A percentile compares a stretch with the other conserved stretches of the same genome.
These are phyloP conservation scores for Panicum virgatum DNA, from an alignment of 202 grass and related monocot species.

Conservation along the genomic window DNA sequence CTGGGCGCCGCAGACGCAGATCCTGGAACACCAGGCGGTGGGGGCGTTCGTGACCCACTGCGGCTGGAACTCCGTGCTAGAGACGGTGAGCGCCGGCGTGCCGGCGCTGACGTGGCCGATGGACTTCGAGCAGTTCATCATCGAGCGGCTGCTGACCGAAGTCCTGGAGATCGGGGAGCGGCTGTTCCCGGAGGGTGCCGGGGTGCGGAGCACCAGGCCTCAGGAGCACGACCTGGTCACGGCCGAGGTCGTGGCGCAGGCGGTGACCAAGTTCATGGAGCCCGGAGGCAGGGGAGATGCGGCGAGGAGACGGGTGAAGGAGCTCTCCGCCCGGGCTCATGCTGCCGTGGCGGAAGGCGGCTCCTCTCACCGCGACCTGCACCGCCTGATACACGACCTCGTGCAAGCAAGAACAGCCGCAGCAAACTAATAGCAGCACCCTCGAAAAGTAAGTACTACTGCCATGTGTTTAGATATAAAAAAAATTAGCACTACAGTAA, in stretches of 20 bases:
- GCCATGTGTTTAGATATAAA: no score
- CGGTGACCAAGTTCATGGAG: slow-evolving; percentile 48
- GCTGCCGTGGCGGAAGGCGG: slow-evolving; percentile 44
- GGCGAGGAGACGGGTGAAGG: slow-evolving; percentile 11
- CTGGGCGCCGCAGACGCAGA: slow-evolving; percentile 49
- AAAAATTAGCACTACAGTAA: no score
- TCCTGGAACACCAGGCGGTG: slow-evolving; percentile 30
- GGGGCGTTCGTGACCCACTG: slow-evolving; percentile 77
- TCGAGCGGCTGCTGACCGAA: slow-evolving; percentile 49
- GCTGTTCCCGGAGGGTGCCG: slow-evolving; percentile 38
- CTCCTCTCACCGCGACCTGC: slow-evolving; percentile 42
- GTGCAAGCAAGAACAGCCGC: slow-evolving; percentile 1
- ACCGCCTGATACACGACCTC: slow-evolving; percentile 40
- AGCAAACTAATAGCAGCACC: no score
- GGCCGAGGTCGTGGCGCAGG: slow-evolving; percentile 25
- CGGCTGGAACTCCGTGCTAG: slow-evolving; percentile 71
- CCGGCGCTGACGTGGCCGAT: slow-evolving; percentile 61
- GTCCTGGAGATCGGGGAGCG: slow-evolving; percentile 12
- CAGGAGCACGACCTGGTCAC: slow-evolving; percentile 36
- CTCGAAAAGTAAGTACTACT: no score
- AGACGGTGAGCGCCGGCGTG: slow-evolving; percentile 41
- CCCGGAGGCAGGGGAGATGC: slow-evolving; percentile 17
- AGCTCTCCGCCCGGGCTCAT: slow-evolving; percentile 37
- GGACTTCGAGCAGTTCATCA: slow-evolving; percentile 69
- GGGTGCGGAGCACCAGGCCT: slow-evolving; percentile 21